Percentiles rank a stretch among this genome's conserved stretches.
Evolutionary conservation across 371 early-diverging fungal genomes (phyloP).

Genomic region (Mucor mucedo): DNA sequence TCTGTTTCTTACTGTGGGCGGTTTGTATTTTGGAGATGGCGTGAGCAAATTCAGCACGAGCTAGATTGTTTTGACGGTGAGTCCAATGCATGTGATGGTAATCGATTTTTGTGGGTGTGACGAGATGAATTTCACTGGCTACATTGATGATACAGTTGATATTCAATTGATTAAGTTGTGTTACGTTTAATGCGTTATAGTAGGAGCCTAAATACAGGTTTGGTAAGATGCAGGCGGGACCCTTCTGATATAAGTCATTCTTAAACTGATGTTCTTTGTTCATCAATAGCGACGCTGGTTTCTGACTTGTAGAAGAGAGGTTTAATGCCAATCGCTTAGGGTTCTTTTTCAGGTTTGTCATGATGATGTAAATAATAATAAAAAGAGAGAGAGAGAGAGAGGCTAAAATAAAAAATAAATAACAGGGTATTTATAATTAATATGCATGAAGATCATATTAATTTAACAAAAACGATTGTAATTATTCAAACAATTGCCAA

Average conservation of each 20-base stretch:
- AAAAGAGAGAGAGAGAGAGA: slow-evolving; percentile 2
- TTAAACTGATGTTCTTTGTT: not conserved
- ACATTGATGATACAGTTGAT: slow-evolving; percentile 74
- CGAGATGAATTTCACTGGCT: slow-evolving; percentile 63
- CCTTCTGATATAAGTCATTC: slow-evolving; percentile 34
- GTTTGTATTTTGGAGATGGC: slow-evolving; percentile 29
- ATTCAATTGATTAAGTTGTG: slow-evolving; percentile 43
- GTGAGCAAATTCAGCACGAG: slow-evolving; percentile 26
- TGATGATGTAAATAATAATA: not conserved
- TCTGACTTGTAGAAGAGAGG: not conserved
- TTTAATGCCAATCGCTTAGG: slow-evolving; percentile 20
- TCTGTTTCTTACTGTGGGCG: slow-evolving; percentile 21
- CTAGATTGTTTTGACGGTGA: slow-evolving; percentile 34
- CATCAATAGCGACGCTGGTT: not conserved
- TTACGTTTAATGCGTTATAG: slow-evolving; percentile 54
- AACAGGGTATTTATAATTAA: slow-evolving; percentile 9
- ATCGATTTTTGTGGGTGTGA: not conserved
- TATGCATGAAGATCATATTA: slow-evolving; percentile 25
- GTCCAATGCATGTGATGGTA: slow-evolving; percentile 47
- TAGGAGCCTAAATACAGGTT: slow-evolving; percentile 74
- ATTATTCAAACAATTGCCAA: slow-evolving; percentile 13
- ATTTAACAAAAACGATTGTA: not conserved
- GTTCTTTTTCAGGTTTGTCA: slow-evolving; percentile 12
- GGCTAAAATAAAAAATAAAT: not conserved
- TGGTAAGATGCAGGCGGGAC: slow-evolving; percentile 69